Conservation (phyloP, 768 basidiomycete species). For the Serendipita indica region DNA sequence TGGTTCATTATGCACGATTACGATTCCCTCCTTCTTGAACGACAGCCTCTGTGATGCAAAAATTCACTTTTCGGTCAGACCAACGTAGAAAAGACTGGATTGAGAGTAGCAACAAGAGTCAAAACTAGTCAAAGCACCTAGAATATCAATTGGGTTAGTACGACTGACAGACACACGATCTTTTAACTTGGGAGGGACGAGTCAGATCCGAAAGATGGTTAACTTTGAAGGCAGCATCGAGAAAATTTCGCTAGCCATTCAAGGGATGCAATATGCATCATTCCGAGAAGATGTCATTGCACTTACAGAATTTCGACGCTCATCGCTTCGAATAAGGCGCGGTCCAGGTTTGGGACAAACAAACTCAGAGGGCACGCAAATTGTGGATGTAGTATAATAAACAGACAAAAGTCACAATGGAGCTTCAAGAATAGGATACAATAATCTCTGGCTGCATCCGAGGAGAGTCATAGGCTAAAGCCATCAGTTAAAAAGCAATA, state of each 20-base stretch:
- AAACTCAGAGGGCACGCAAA: neutral
- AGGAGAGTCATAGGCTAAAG: too few species aligned
- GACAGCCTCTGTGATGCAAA: too few species aligned
- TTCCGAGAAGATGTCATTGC: neutral
- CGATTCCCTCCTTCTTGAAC: too few species aligned
- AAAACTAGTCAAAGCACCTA: too few species aligned
- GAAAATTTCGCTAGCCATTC: neutral
- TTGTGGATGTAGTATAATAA: neutral
- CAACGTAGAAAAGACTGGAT: too few species aligned
- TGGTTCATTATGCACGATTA: too few species aligned
- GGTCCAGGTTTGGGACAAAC: neutral
- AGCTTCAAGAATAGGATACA: neutral
- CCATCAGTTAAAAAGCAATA: too few species aligned
- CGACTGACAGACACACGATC: too few species aligned
- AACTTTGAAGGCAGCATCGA: constrained; percentile 9
- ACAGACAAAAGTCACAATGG: neutral
- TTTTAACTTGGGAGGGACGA: neutral
- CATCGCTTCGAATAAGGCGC: neutral
- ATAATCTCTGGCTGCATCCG: too few species aligned
- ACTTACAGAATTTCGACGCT: neutral
- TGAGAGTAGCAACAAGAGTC: too few species aligned
- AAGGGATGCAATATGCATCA: neutral
- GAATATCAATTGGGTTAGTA: too few species aligned
- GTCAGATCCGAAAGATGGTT: constrained; percentile 8
- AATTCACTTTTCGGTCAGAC: too few species aligned